Conservation (phyloP, 306 rosid species). For the Rosa chinensis region DNA sequence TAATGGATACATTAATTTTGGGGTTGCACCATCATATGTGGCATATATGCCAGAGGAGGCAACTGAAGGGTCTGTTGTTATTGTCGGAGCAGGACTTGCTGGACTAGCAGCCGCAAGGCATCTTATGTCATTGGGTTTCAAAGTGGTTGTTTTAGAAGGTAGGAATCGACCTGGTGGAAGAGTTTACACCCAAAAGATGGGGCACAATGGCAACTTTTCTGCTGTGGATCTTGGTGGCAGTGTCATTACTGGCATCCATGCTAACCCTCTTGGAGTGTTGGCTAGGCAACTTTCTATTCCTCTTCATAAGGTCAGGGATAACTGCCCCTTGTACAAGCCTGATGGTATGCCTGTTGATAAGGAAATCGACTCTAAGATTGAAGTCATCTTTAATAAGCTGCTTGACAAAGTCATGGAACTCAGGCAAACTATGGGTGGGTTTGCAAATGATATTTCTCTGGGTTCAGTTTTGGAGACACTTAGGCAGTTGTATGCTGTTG, state of each 20-base stretch:
- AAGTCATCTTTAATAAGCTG: constrained; percentile 69
- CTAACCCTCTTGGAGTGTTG: constrained; percentile 91
- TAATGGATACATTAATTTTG: constrained; percentile 87
- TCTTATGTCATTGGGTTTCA: constrained; percentile 79
- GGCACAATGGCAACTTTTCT: constrained; percentile 56
- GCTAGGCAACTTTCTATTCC: constrained; percentile 94
- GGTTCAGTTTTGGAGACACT: constrained; percentile 86
- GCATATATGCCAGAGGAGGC: constrained; percentile 60
- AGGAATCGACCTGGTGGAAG: constrained; percentile 91
- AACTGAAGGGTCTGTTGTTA: constrained; percentile 63
- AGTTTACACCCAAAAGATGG: constrained; percentile 89
- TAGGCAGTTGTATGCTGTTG: constrained; percentile 65
- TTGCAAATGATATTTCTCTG: constrained; percentile 69
- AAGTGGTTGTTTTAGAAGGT: constrained; percentile 81
- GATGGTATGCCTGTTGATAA: constrained; percentile 67
- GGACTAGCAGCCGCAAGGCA: constrained; percentile 96
- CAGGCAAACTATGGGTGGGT: constrained; percentile 86
- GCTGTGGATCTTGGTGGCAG: constrained; percentile 89
- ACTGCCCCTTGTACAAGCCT: constrained; percentile 84
- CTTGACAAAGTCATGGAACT: constrained; percentile 91
- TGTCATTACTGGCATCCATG: constrained; percentile 91
- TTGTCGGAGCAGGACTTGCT: constrained; percentile 92
- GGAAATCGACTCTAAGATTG: constrained; percentile 60
- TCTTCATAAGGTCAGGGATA: constrained; percentile 86
- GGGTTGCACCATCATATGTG: constrained; percentile 66